Conservation (phyloP, 2,329 filamentous ascomycete genomes). For the Phyllosticta paracitricarpa region DNA sequence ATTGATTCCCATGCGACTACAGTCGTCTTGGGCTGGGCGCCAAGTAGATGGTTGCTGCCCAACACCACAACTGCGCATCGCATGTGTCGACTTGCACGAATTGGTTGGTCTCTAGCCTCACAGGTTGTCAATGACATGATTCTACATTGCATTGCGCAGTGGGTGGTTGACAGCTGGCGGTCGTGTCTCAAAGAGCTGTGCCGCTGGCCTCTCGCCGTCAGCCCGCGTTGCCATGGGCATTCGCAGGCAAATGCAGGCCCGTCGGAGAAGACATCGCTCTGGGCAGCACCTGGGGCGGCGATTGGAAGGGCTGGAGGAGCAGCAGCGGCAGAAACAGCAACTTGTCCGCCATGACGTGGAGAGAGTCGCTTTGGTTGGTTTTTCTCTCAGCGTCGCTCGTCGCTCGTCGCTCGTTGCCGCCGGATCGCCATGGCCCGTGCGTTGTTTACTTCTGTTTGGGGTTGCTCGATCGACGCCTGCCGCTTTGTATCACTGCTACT, state of each 20-base stretch:
- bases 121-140: neutral
- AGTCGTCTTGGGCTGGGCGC: neutral
- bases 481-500: neutral
- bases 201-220: neutral
- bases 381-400: neutral
- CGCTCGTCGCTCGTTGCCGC: neutral
- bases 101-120: neutral
- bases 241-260: neutral
- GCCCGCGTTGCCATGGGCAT: neutral
- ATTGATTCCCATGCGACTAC: no score
- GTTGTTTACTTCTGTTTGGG: neutral
- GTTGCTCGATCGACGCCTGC: neutral
- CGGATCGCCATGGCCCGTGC: neutral
- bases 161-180: neutral
- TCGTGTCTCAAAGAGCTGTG: neutral
- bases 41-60: neutral
- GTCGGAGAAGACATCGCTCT: neutral
- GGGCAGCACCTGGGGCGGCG: neutral
- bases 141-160: neutral
- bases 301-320: neutral
- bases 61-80: neutral
- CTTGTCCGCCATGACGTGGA: neutral
- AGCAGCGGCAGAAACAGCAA: neutral
- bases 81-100: neutral
- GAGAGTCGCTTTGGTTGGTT: neutral